Conservation (phyloP, 2,329 filamentous ascomycete species). For the Aspergillus luchuensis region DNA sequence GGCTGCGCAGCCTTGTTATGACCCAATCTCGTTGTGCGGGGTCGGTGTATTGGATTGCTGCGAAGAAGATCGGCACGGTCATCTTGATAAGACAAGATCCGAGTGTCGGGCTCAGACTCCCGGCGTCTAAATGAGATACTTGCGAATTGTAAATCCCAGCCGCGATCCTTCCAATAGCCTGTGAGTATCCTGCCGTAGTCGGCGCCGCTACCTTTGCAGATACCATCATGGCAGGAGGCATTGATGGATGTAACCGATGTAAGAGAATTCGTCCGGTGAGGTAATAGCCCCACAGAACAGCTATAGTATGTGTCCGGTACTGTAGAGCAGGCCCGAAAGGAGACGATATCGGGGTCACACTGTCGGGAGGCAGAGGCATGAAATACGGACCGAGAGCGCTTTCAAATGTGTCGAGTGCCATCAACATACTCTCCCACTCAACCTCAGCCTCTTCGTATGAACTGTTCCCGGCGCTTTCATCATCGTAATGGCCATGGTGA, state of each 20-base stretch:
- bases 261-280: slow-evolving; percentile 82
- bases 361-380: slow-evolving; percentile 70
- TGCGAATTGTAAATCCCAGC: slow-evolving; percentile 63
- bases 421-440: slow-evolving; percentile 68
- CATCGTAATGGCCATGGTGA: slow-evolving; percentile 30
- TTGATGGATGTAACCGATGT: slow-evolving; percentile 79
- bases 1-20: slow-evolving; percentile 71
- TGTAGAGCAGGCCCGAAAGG: slow-evolving; percentile 82
- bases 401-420: slow-evolving; percentile 49
- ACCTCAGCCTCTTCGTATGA: slow-evolving; percentile 69
- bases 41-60: slow-evolving; percentile 76
- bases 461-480: slow-evolving; percentile 62
- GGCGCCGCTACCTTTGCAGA: slow-evolving; percentile 76
- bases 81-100: slow-evolving; percentile 82
- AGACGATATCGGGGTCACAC: slow-evolving; percentile 61
- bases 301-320: slow-evolving; percentile 85
- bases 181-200: slow-evolving; percentile 70
- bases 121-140: slow-evolving; percentile 35
- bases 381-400: slow-evolving; percentile 72
- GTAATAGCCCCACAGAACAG: slow-evolving; percentile 83
- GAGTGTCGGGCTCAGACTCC: slow-evolving; percentile 71
- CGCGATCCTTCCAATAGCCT: slow-evolving; percentile 75
- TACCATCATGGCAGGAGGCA: slow-evolving; percentile 88
- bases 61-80: slow-evolving; percentile 81
- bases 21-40: slow-evolving; percentile 75